Percentiles rank a stretch among this genome's conserved stretches.
Evolutionary conservation across 805 yeast genomes (phyloP).

Genomic region (Monosporozyma yasuniensis): DNA sequence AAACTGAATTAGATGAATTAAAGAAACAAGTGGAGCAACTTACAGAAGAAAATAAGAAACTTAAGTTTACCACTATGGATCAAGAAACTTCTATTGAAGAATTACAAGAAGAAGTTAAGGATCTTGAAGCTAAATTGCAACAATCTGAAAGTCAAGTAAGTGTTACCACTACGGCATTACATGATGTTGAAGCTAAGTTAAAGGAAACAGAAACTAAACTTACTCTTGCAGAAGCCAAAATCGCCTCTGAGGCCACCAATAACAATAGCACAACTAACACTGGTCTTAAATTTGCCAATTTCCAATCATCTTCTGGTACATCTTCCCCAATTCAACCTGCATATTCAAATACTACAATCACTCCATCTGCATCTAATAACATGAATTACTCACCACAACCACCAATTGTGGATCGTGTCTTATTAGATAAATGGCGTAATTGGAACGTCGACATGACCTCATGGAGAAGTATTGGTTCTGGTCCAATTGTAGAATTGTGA

Average conservation of each 20-base stretch:
- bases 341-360: neutral
- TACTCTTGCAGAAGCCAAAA: neutral
- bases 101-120: conserved; percentile 31
- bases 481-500: conserved; percentile 46
- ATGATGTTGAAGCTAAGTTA: conserved; percentile 18
- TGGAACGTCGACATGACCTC: conserved; percentile 82
- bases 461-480: conserved; percentile 69
- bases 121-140: conserved; percentile 8
- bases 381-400: conserved; percentile 4
- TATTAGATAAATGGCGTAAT: conserved; percentile 64
- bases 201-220: conserved; percentile 6
- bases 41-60: conserved; percentile 28
- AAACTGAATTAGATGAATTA: conserved; percentile 29
- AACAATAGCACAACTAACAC: neutral
- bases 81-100: conserved; percentile 29
- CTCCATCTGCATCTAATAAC: neutral
- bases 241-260: neutral
- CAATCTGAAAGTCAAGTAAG: conserved; percentile 20
- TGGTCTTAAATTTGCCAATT: conserved; percentile 11
- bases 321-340: conserved; percentile 11
- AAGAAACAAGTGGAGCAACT: conserved; percentile 33
- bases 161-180: conserved; percentile 18
- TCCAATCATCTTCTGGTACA: conserved; percentile 12
- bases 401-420: conserved; percentile 37
- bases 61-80: conserved; percentile 29